These are phyloP conservation scores for Aureobasidium sp. DNA, from an alignment of 2,329 filamentous ascomycete genomes.

Conservation along the genomic window DNA sequence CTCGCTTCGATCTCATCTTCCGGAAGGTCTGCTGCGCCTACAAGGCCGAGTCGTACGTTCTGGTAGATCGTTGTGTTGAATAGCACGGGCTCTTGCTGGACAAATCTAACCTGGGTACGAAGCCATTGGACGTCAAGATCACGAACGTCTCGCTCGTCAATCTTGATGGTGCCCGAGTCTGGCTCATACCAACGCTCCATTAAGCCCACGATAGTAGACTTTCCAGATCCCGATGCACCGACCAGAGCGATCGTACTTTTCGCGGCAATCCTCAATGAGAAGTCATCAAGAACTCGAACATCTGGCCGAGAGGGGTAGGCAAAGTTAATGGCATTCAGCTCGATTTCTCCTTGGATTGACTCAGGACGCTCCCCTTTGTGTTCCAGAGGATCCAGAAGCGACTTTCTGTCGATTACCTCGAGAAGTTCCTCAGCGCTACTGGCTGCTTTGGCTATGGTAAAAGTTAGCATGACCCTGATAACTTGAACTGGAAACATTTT, in stretches of 20 bases:
- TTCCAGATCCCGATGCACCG: slow-evolving; percentile 89
- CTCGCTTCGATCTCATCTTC: slow-evolving; percentile 70
- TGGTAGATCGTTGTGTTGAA: slow-evolving; percentile 79
- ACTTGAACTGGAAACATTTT: background rate
- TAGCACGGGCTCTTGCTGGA: slow-evolving; percentile 90
- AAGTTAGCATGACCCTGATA: background rate
- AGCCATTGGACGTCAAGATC: slow-evolving; percentile 89
- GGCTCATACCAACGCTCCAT: slow-evolving; percentile 87
- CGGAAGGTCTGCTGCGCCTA: slow-evolving; percentile 66
- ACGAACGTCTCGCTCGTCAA: slow-evolving; percentile 76
- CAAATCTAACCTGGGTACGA: slow-evolving; percentile 84
- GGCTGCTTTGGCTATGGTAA: slow-evolving; percentile 54
- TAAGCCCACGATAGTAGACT: slow-evolving; percentile 87
- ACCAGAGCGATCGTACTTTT: slow-evolving; percentile 95
- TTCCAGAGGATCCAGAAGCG: slow-evolving; percentile 71
- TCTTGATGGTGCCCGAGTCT: slow-evolving; percentile 66
- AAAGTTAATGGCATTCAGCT: slow-evolving; percentile 78
- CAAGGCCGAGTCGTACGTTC: slow-evolving; percentile 55
- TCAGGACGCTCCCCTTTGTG: slow-evolving; percentile 64
- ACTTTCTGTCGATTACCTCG: slow-evolving; percentile 81
- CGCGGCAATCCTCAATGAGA: slow-evolving; percentile 85
- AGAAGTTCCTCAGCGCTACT: slow-evolving; percentile 88
- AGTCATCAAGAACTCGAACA: slow-evolving; percentile 79
- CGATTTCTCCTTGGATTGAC: slow-evolving; percentile 73
- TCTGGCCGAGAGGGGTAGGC: slow-evolving; percentile 90